These are phyloP conservation scores for Prunus yedoensis DNA, from an alignment of 331 rosid species.

Conservation along the genomic window DNA sequence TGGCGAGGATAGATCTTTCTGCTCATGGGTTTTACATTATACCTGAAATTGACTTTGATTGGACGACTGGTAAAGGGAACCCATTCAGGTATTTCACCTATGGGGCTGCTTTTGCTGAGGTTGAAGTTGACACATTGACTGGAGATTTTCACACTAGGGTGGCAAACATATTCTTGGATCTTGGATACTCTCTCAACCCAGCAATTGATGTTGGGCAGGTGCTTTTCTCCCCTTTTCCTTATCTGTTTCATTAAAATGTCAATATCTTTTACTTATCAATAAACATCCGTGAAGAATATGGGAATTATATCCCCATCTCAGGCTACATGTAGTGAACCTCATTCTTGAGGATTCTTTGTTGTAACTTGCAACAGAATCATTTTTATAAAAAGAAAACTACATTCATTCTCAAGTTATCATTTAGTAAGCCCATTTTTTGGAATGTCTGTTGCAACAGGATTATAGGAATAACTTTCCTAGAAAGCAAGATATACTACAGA, in stretches of 20 bases:
- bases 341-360: neutral
- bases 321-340: neutral
- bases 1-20: constrained; percentile 81
- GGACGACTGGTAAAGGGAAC: constrained; percentile 72
- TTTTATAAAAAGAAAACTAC: neutral
- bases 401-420: neutral
- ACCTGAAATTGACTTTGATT: constrained; percentile 87
- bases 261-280: neutral
- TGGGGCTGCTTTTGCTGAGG: constrained; percentile 97
- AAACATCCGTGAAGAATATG: neutral
- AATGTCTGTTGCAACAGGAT: neutral
- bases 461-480: neutral
- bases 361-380: neutral
- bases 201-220: constrained; percentile 97
- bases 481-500: neutral
- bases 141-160: constrained; percentile 90
- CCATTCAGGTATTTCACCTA: constrained; percentile 85
- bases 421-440: neutral
- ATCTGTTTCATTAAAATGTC: neutral
- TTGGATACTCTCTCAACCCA: constrained; percentile 85
- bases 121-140: constrained; percentile 89
- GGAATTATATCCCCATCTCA: neutral
- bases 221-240: neutral
- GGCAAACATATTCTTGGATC: constrained; percentile 74
- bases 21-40: constrained; percentile 89